Evolutionary conservation across 768 basidiomycete species (phyloP).

Genomic region (Leccinum incarnatum): DNA sequence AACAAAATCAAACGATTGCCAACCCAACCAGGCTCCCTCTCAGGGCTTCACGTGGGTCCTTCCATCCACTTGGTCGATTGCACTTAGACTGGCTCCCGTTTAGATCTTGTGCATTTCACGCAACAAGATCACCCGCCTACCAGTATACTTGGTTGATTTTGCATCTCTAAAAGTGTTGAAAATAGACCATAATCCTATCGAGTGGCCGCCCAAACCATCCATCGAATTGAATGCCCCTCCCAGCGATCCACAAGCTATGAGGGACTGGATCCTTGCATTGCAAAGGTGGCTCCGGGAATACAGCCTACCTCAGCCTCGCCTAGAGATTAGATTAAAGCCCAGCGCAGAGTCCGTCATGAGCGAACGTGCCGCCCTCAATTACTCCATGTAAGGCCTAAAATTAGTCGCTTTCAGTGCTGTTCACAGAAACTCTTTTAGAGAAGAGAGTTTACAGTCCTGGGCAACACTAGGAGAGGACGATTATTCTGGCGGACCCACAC

Average conservation of each 20-base stretch:
- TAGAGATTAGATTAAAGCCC: conserved; percentile 31
- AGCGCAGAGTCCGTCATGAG: conserved; percentile 51
- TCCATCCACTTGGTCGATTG: not conserved
- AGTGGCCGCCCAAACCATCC: conserved; percentile 79
- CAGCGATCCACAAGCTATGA: conserved; percentile 52
- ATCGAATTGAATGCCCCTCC: conserved; percentile 43
- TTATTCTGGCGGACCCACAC: conserved; percentile 37
- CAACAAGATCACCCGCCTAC: conserved; percentile 81
- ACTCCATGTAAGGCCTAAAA: conserved; percentile 27
- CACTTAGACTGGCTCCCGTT: not conserved
- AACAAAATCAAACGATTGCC: conserved; percentile 88
- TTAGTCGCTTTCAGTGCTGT: not conserved
- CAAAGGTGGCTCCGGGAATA: conserved; percentile 75
- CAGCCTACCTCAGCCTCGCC: conserved; percentile 29
- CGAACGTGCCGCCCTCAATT: conserved; percentile 39
- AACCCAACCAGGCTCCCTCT: conserved; percentile 71
- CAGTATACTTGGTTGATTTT: conserved; percentile 75
- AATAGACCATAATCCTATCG: conserved; percentile 87
- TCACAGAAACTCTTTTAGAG: conserved; percentile 25
- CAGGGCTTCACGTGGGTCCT: conserved; percentile 63
- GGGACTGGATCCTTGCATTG: conserved; percentile 68
- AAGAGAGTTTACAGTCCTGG: conserved; percentile 46
- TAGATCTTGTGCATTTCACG: conserved; percentile 84
- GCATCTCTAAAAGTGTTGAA: conserved; percentile 73
- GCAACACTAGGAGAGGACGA: conserved; percentile 38